Evolutionary conservation across 2,329 filamentous ascomycete species (phyloP), one percentile per base, ranked within the genome.

Genomic region (Cercospora zeina): DNA sequence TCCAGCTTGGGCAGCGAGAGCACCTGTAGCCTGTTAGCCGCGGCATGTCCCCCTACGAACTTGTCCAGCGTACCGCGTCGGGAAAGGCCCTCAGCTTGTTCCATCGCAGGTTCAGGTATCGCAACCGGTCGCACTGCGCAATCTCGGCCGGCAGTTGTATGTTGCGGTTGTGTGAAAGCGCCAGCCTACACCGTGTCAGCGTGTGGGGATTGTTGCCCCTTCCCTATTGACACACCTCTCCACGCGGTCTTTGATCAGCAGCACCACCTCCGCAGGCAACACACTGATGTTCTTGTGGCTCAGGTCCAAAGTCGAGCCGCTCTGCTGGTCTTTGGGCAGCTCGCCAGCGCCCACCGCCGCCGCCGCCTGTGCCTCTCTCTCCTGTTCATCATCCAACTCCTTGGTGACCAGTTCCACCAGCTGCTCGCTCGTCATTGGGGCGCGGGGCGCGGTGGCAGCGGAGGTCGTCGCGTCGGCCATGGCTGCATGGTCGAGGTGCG

Each of bases 1-100:
- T 97, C 93, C 59, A 97, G 84, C 34, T 91, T 89, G 57, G 86
- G 88, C 65, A 97, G 83, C 75, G 92, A 87, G 74, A 93, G 93
- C 62, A 97, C 85, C 92, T 96, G 73, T 60, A 49, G 70, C 50
- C 19, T 19, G 49, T 63, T 39, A 63, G 57, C 54, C 53, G 14
- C 49, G 14, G 37, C 58, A 36, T 62, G 36, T 37, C 21, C 21
- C 27, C 51, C 16, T 16, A 21, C 9, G 16, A 1, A 33, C 34
- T 14, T 14, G 16, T 21, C n/a, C 36, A 55, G 79, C 85, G 65
- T 80, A 89, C 86, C 67, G 82, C 82, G 70, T 82, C 81, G 50
- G 87, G 87, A 69, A 90, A 87, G 72, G 88, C 83, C 66, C 82
- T 77, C 72, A 93, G 87, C 70, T 85, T 81, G 72, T 93, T 93